Base-by-base conservation (phyloP, 768 basidiomycete species). In the Collybia nuda region DNA sequence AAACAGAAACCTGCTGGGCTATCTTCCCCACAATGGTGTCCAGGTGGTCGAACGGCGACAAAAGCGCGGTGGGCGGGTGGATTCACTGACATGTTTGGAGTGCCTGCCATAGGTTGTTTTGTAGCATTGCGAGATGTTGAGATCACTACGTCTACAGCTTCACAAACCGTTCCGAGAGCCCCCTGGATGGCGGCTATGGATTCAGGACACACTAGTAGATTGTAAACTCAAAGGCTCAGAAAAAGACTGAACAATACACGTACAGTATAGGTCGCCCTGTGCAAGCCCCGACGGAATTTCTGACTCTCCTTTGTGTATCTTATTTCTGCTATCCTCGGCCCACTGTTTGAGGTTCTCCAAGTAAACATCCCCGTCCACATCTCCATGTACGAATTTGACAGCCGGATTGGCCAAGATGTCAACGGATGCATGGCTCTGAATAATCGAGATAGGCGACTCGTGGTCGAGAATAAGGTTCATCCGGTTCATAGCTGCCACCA, bases 1-100 rank as follows among this genome's bases (percentile, higher is more conserved):
- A 95, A 97, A 67, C 96, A 98, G 65, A 98, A 98, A 0, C 96
- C 96, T 8, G 84, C 86, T 0, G 96, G 96, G 0, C 82, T 81
- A 52, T 93, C 83, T 67, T 94, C 93, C 2, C 90, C 90, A 61
- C 94, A 96, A 58, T 98, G 94, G 73, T 97, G 94, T 1, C 96
- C 95, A 0, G 95, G 95, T 0, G 94, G 95, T 44, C 95, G 72
- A 17, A 97, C 78, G 0, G 84, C 86, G 8, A 91, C 92, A 64
- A 98, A 98, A 0, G 89, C 90, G 58, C 71, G 71, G 51, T 69
- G 46, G 35, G 66, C 39, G 32, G 57, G 56, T 42, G 62, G 40
- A 0, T 55, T 45, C 3, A 52, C 21, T 19, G 47, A 23, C 8
- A 43, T 7, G 50, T 51, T 8, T n/a, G 43, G 18, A 26, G 44